Evolutionary conservation across 1,139 yeast genomes (phyloP), one percentile per base, ranked within the genome.

Genomic region (Yamadazyma dushanensis): DNA sequence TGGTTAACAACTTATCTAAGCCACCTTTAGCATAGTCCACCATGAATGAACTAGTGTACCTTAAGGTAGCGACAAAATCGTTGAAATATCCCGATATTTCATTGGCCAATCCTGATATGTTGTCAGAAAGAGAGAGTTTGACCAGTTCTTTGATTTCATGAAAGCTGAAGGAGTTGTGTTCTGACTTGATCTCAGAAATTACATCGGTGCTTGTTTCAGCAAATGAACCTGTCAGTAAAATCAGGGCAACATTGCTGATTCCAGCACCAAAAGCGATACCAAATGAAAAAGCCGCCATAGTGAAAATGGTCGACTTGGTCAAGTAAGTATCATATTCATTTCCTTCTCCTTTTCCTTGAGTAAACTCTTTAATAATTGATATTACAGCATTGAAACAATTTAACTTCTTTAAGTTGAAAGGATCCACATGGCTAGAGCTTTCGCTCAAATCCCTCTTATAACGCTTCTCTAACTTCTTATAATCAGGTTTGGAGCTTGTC

Each of bases 231-330:
- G 41, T 26, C 10, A 41, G 9, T 17, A 20, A 38, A 8, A 31
- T 24, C 5, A 30, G 15, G 6, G 34, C 15, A 5, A 35, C 5
- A 18, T 32, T 38, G 2, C 38, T 16, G 20, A 57, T 34, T 10
- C 59, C 56, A 14, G 63, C 42, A 1, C 72, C 72, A 18, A 67
- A 46, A 1, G 72, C 69, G 24, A 66, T 50, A 1, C 71, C 71
- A 11, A 66, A 29, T 1, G 66, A 48, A 40, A 66, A 64, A 35
- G 69, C 55, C 34, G 38, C 63, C 59, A 58, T n/a, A 51, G 32
- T 13, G 43, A 42, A 36, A 8, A 41, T 13, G 8, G 24, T 28
- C 11, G 37, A 17, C 4, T n/a, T 29, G 17, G n/a, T 24, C n/a
- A 24, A 18, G 8, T 11, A 23, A 7, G 10, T 23, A 7, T 13